phyloP scores from a whole-genome alignment of 148 eudicot genomes.

The Pharnaceum exiguum region DNA sequence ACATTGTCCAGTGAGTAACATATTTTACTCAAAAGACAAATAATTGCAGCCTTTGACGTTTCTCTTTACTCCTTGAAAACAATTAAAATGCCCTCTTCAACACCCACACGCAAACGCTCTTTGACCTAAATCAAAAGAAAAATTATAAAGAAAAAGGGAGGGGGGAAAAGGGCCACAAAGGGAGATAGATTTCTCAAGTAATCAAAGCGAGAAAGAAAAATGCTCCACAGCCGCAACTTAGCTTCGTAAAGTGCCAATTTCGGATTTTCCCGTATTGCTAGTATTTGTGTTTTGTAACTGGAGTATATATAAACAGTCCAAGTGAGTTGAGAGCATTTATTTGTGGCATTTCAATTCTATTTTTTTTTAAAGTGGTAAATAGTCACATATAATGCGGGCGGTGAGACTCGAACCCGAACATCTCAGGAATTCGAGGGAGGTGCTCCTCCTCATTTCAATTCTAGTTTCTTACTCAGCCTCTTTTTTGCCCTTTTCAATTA shows the following conservation, averaged over 20 bases:
- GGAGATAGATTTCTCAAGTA: too few species aligned
- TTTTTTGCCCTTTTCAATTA: too few species aligned
- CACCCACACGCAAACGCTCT: conserved; percentile 59
- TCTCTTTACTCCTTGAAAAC: conserved; percentile 17
- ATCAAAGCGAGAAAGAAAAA: background rate
- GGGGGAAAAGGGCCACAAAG: too few species aligned
- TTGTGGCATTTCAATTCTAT: conserved; percentile 11
- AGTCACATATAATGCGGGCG: too few species aligned
- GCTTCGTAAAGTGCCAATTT: background rate
- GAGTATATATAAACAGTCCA: too few species aligned
- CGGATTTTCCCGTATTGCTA: background rate
- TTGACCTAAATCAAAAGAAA: too few species aligned
- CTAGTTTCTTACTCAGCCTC: too few species aligned
- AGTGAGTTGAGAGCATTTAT: conserved; percentile 27
- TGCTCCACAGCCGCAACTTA: conserved; percentile 6
- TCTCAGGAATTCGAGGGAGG: too few species aligned
- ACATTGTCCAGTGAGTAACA: conserved; percentile 13
- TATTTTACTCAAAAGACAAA: conserved; percentile 29
- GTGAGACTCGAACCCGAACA: too few species aligned
- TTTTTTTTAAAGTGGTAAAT: background rate
- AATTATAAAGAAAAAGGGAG: too few species aligned
- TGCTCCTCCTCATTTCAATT: too few species aligned
- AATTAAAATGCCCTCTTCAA: conserved; percentile 20
- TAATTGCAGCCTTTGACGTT: conserved; percentile 45
- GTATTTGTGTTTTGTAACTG: background rate